Evolutionary conservation across 106 monocot genomes (phyloP).

Genomic region (Dendrobium nobile): DNA sequence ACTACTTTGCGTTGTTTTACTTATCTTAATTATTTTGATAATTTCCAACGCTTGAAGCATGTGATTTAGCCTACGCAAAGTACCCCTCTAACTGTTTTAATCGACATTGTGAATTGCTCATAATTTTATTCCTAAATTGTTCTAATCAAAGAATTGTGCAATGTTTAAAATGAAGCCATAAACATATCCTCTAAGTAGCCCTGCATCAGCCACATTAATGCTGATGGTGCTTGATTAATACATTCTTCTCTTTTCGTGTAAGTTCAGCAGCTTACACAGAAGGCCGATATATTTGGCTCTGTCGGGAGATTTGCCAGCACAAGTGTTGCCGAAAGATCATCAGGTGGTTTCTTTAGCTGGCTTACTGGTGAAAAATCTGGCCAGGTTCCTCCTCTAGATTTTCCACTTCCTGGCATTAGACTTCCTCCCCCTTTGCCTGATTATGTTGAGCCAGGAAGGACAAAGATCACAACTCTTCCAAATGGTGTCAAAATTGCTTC

Average conservation of each 20-base stretch:
- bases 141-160: too few species aligned
- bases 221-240: neutral
- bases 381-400: constrained; percentile 52
- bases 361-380: constrained; percentile 40
- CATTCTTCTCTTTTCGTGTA: neutral
- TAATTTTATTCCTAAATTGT: too few species aligned
- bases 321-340: constrained; percentile 53
- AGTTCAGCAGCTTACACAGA: constrained; percentile 5
- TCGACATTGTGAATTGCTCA: too few species aligned
- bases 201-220: too few species aligned
- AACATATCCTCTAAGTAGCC: too few species aligned
- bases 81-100: too few species aligned
- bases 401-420: constrained; percentile 52
- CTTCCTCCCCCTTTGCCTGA: constrained; percentile 66
- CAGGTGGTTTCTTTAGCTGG: constrained; percentile 78
- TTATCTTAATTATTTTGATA: too few species aligned
- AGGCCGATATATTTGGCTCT: constrained; percentile 4
- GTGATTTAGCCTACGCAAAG: too few species aligned
- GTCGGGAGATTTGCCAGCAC: constrained; percentile 61
- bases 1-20: too few species aligned
- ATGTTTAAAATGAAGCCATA: too few species aligned
- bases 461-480: constrained; percentile 69
- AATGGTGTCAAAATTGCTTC: constrained; percentile 87
- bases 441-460: constrained; percentile 63
- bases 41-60: too few species aligned